Percentiles rank a stretch among this genome's conserved stretches.
These are phyloP conservation scores for Chytriomyces sp. DNA, from an alignment of 192 early-diverging fungal species.

Conservation along the genomic window DNA sequence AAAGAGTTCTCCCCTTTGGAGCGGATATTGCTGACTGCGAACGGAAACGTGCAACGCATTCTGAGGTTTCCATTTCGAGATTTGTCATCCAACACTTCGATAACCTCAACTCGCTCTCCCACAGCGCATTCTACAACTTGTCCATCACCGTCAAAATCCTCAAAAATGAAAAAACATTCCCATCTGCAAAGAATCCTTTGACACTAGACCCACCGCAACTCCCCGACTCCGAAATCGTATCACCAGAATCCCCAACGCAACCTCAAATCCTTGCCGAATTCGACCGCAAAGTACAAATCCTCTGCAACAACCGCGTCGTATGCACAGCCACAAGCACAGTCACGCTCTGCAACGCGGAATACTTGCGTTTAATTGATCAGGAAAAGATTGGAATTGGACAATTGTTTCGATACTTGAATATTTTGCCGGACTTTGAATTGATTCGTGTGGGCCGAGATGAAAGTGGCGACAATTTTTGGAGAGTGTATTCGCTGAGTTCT, in stretches of 20 bases:
- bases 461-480: slow-evolving; percentile 32
- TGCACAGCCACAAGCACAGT: slow-evolving; percentile 51
- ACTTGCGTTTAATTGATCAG: slow-evolving; percentile 41
- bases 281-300: slow-evolving; percentile 47
- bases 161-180: slow-evolving; percentile 38
- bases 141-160: slow-evolving; percentile 53
- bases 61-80: slow-evolving; percentile 43
- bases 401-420: slow-evolving; percentile 56
- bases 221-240: not conserved
- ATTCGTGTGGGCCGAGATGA: slow-evolving; percentile 34
- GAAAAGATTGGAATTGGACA: slow-evolving; percentile 60
- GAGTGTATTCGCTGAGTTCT: slow-evolving; percentile 37
- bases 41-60: slow-evolving; percentile 62
- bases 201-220: too few species aligned
- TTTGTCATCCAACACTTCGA: slow-evolving; percentile 58
- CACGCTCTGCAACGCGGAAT: slow-evolving; percentile 42
- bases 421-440: slow-evolving; percentile 55
- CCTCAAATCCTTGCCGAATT: slow-evolving; percentile 31
- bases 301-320: slow-evolving; percentile 41
- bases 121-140: slow-evolving; percentile 56
- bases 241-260: not conserved
- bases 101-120: not conserved
- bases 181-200: not conserved
- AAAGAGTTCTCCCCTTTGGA: slow-evolving; percentile 52
- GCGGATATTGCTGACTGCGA: slow-evolving; percentile 57